Conservation (phyloP, 2,329 filamentous ascomycete genomes). For the Pezicula rhizophila region DNA sequence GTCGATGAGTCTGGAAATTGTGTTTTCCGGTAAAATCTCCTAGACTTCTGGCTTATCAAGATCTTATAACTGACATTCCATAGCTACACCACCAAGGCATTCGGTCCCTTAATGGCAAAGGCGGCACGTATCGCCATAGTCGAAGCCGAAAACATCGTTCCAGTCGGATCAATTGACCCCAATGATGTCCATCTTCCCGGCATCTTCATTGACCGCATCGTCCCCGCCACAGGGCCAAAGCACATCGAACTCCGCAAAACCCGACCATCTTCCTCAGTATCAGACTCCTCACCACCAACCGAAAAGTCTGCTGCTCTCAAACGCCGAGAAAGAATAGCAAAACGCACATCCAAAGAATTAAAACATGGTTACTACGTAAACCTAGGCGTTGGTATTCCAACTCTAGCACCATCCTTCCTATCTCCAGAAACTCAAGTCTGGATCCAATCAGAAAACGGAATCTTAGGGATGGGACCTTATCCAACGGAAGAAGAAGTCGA, state of each 20-base stretch:
- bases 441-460: conserved; percentile 82
- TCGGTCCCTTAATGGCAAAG: conserved; percentile 74
- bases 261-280: not conserved
- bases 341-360: conserved; percentile 72
- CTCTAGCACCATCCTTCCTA: conserved; percentile 73
- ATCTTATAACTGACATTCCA: not conserved
- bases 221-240: conserved; percentile 67
- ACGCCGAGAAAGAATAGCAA: conserved; percentile 66
- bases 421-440: conserved; percentile 65
- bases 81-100: conserved; percentile 68
- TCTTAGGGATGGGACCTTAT: conserved; percentile 77
- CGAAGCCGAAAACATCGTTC: conserved; percentile 79
- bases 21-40: conserved; percentile 57
- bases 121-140: conserved; percentile 73
- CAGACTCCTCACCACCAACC: not conserved
- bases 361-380: conserved; percentile 75
- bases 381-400: conserved; percentile 78
- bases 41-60: not conserved
- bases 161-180: conserved; percentile 64
- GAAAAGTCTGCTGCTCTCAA: conserved; percentile 39
- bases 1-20: conserved; percentile 74
- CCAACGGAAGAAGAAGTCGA: conserved; percentile 68
- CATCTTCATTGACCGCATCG: conserved; percentile 77
- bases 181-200: conserved; percentile 73
- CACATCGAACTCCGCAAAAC: conserved; percentile 62